These are phyloP conservation scores for Sugiyamaella mastotermitis DNA, from an alignment of 805 yeast genomes.

Conservation along the genomic window DNA sequence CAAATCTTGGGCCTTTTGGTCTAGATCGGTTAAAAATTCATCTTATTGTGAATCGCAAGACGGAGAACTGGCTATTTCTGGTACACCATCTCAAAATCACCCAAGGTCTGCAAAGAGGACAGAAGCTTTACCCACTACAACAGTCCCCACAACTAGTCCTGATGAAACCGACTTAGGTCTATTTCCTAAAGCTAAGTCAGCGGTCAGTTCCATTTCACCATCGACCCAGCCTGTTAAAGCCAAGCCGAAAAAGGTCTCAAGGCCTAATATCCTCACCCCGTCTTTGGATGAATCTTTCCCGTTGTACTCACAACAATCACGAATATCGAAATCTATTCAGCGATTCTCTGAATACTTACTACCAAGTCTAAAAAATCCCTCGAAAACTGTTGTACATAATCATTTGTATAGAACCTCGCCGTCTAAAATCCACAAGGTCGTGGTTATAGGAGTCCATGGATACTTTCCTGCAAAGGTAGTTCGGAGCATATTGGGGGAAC, in stretches of 20 bases:
- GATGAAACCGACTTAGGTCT: background rate
- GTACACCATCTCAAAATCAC: slow-evolving; percentile 25
- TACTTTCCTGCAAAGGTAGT: slow-evolving; percentile 86
- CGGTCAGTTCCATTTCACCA: too few relatives aligned
- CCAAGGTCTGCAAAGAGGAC: slow-evolving; percentile 24
- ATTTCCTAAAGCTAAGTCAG: too few relatives aligned
- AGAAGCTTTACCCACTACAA: slow-evolving; percentile 8
- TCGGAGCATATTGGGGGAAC: slow-evolving; percentile 85
- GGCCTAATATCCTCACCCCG: slow-evolving; percentile 27
- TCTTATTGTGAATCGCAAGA: slow-evolving; percentile 4
- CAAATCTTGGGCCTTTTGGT: slow-evolving; percentile 1
- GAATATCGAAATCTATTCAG: slow-evolving; percentile 16
- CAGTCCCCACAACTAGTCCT: background rate
- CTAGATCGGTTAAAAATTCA: background rate
- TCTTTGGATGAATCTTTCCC: slow-evolving; percentile 23
- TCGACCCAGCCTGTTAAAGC: background rate
- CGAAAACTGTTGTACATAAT: slow-evolving; percentile 18
- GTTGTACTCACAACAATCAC: slow-evolving; percentile 18
- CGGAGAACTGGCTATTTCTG: slow-evolving; percentile 28
- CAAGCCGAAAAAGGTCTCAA: slow-evolving; percentile 7
- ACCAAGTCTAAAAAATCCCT: slow-evolving; percentile 9
- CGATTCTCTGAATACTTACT: slow-evolving; percentile 16
- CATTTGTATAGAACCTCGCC: slow-evolving; percentile 26
- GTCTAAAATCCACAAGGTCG: slow-evolving; percentile 44
- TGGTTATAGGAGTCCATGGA: slow-evolving; percentile 93